Evolutionary conservation across 1,139 yeast species (phyloP), one percentile per base, ranked within the genome.

Genomic region (Candida sp.): DNA sequence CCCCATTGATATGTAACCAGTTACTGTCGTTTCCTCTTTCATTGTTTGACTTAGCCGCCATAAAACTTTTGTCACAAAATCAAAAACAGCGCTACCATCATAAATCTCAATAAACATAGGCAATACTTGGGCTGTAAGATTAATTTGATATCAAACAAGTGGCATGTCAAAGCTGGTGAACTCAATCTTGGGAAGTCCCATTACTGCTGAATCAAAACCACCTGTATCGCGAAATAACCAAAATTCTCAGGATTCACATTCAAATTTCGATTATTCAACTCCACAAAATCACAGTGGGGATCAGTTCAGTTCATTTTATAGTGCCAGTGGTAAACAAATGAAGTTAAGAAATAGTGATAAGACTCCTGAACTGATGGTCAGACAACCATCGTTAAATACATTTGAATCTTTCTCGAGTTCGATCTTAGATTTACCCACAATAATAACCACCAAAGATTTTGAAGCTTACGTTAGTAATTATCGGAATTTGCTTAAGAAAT

Each of bases 381-480:
- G 71, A 37, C 65, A 62, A 40, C 68, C 72, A 4, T 64, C 71
- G 3, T 51, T 67, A 33, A 58, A 61, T 53, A 63, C 68, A 41
- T 60, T 70, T 64, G 58, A 75, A 0, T 73, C 79, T 3, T 68
- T 73, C 44, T 56, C 74, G 1, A 81, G 82, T 2, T 77, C 83
- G 1, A 75, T 77, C 4, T 55, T 77, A 41, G 88, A 83, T 51
- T 64, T 84, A 45, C 83, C 84, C 8, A 77, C 79, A 35, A 63
- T 84, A 15, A 70, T 84, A 9, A 81, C 88, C 0, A 70, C 79
- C 33, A 70, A 71, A 30, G 91, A 85, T 52, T 76, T 84, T 42
- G 64, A 68, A 5, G 64, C 68, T 22, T 78, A 84, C 0, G 57
- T 76, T 7, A 64, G 58, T 5, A 63, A 78, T 2, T 82, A 82